Conservation (phyloP, 2,329 filamentous ascomycete genomes). For the Graphilbum fragrans region DNA sequence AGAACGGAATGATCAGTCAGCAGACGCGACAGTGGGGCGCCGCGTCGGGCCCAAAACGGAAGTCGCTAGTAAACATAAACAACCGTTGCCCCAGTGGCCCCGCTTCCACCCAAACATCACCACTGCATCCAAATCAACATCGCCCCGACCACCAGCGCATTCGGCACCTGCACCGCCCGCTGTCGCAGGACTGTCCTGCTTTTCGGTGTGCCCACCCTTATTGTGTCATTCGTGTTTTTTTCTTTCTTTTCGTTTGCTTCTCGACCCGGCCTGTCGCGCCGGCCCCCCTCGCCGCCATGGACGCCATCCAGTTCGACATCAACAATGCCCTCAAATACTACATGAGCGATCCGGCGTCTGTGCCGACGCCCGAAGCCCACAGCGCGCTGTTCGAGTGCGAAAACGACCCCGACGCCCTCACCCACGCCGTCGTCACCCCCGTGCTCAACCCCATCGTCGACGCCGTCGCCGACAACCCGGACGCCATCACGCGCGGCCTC, state of each 20-base stretch:
- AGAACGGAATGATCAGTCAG: too few relatives aligned
- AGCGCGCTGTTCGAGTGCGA: slow-evolving; percentile 79
- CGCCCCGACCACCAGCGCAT: neutral
- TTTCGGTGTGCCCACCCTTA: too few relatives aligned
- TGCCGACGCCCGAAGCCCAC: slow-evolving; percentile 79
- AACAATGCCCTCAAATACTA: slow-evolving; percentile 95
- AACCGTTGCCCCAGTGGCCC: neutral
- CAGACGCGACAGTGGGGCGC: too few relatives aligned
- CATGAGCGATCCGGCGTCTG: slow-evolving; percentile 78
- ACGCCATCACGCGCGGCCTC: slow-evolving; percentile 66
- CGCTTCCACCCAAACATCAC: neutral
- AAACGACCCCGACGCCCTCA: slow-evolving; percentile 75
- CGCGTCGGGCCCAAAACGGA: neutral
- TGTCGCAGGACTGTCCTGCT: too few relatives aligned
- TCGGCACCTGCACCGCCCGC: too few relatives aligned
- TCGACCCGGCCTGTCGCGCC: neutral
- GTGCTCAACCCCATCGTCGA: slow-evolving; percentile 89
- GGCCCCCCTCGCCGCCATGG: slow-evolving; percentile 32
- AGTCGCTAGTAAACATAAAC: neutral
- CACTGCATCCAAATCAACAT: too few relatives aligned
- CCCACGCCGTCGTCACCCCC: slow-evolving; percentile 66
- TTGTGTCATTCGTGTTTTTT: neutral
- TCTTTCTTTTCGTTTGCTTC: neutral
- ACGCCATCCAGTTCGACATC: slow-evolving; percentile 80
- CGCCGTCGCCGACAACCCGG: slow-evolving; percentile 80